A percentile compares a stretch with the other conserved stretches of the same genome.
These are phyloP conservation scores for Arthroderma uncinatum DNA, from an alignment of 2,329 filamentous ascomycete genomes.

Conservation along the genomic window DNA sequence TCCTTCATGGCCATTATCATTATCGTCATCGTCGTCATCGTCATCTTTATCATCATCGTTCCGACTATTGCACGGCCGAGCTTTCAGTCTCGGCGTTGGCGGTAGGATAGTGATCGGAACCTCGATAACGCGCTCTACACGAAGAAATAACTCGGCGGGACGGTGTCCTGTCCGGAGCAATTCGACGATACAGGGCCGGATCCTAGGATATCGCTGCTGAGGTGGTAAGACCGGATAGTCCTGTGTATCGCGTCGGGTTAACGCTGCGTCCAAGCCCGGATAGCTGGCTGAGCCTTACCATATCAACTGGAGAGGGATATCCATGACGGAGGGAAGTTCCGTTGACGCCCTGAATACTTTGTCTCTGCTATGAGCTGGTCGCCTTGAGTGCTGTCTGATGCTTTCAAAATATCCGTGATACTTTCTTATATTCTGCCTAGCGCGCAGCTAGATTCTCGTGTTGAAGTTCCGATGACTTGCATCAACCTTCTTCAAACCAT, in stretches of 20 bases:
- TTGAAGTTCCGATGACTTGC: neutral
- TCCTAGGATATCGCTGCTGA: neutral
- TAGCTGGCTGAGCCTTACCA: neutral
- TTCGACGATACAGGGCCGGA: constrained; percentile 22
- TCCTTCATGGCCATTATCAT: neutral
- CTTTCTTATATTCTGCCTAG: no score
- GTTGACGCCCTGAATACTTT: neutral
- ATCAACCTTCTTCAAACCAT: neutral
- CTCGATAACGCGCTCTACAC: constrained; percentile 21
- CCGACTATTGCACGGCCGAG: neutral
- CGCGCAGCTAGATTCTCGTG: no score
- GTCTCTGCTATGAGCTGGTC: no score
- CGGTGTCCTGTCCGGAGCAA: constrained; percentile 22
- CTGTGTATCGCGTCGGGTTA: neutral
- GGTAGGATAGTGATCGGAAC: constrained; percentile 5
- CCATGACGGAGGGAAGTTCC: neutral
- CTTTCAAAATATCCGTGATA: no score
- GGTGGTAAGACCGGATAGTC: neutral
- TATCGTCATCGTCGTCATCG: neutral
- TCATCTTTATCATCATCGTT: neutral
- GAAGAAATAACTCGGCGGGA: constrained; percentile 18
- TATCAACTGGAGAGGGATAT: neutral
- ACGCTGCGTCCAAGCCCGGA: no score
- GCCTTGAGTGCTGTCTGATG: no score
- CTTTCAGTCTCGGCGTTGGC: neutral